A percentile compares a stretch with the other conserved stretches of the same genome.
These are phyloP conservation scores for Dorcoceras hygrometricum DNA, from an alignment of 257 asterid genomes.

Conservation along the genomic window DNA sequence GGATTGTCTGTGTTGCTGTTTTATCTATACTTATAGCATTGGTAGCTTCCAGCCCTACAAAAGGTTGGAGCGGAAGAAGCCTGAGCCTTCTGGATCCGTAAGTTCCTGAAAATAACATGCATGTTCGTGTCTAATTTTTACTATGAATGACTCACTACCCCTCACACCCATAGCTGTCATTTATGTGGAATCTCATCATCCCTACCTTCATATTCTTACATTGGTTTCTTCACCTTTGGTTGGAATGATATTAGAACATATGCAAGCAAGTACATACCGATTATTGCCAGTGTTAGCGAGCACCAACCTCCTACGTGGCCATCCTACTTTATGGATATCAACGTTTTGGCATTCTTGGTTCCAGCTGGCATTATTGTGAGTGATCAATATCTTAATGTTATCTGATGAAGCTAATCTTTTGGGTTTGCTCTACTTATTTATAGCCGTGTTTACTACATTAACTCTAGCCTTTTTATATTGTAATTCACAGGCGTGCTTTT, in stretches of 20 bases:
- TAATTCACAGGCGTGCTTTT: constrained; percentile 83
- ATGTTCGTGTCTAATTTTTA: too few relatives aligned
- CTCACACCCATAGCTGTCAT: too few relatives aligned
- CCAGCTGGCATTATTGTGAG: constrained; percentile 99
- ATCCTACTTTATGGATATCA: constrained; percentile 96
- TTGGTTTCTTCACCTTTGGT: constrained; percentile 12
- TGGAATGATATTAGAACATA: constrained; percentile 70
- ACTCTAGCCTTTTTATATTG: constrained; percentile 23
- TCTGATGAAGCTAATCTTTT: constrained; percentile 11
- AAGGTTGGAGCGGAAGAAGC: constrained; percentile 99
- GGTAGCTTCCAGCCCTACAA: constrained; percentile 99
- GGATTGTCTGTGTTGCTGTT: constrained; percentile 71
- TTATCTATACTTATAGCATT: constrained; percentile 77
- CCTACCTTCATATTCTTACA: constrained; percentile 25
- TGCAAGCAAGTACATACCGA: constrained; percentile 99
- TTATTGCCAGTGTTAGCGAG: constrained; percentile 98
- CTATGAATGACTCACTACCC: too few relatives aligned
- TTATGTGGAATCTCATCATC: constrained; percentile 11
- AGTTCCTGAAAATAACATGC: constrained; percentile 26
- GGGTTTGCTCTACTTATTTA: constrained; percentile 13
- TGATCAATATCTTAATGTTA: constrained; percentile 22
- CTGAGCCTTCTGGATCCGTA: constrained; percentile 99
- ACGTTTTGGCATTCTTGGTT: constrained; percentile 94
- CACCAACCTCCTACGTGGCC: constrained; percentile 99
- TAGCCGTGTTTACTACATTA: constrained; percentile 12